These are phyloP conservation scores for Bodo saltans DNA, from an alignment of 78 protist genomes.

Conservation along the genomic window DNA sequence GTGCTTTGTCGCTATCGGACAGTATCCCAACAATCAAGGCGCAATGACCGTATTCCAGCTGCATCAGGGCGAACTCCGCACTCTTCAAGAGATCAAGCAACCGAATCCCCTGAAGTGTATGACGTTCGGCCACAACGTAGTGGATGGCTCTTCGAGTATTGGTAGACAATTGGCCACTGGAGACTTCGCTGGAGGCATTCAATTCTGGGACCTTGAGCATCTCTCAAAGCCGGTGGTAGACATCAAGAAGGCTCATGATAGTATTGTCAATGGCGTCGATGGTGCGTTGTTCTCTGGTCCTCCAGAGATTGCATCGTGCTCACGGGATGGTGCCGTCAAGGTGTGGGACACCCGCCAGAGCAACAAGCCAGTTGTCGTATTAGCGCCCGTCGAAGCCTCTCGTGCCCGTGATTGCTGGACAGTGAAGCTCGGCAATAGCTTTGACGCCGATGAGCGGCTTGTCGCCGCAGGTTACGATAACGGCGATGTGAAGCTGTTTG, in stretches of 20 bases:
- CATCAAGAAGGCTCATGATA: slow-evolving; percentile 35
- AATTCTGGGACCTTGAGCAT: slow-evolving; percentile 52
- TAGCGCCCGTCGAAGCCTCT: slow-evolving; percentile 37
- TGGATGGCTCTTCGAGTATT: not conserved
- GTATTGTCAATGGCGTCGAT: slow-evolving; percentile 58
- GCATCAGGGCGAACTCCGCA: slow-evolving; percentile 10
- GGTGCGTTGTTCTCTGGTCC: slow-evolving; percentile 54
- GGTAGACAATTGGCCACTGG: slow-evolving; percentile 63
- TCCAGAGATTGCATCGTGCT: slow-evolving; percentile 67
- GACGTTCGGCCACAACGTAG: slow-evolving; percentile 44
- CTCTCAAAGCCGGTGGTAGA: not conserved
- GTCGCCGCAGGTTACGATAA: slow-evolving; percentile 69
- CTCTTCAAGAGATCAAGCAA: slow-evolving; percentile 16
- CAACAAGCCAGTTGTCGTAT: slow-evolving; percentile 38
- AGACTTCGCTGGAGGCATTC: slow-evolving; percentile 49
- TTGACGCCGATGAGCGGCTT: slow-evolving; percentile 33
- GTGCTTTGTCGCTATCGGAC: slow-evolving; percentile 51
- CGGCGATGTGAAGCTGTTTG: slow-evolving; percentile 76
- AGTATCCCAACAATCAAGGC: slow-evolving; percentile 46
- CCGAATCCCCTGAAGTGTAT: slow-evolving; percentile 58
- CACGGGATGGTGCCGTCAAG: slow-evolving; percentile 59
- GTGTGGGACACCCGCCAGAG: slow-evolving; percentile 70
- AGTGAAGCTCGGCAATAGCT: slow-evolving; percentile 60
- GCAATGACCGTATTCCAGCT: slow-evolving; percentile 45
- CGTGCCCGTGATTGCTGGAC: slow-evolving; percentile 69